Evolutionary conservation across 2,329 filamentous ascomycete genomes (phyloP), one percentile per base, ranked within the genome.

Genomic region (Claviceps sp.): DNA sequence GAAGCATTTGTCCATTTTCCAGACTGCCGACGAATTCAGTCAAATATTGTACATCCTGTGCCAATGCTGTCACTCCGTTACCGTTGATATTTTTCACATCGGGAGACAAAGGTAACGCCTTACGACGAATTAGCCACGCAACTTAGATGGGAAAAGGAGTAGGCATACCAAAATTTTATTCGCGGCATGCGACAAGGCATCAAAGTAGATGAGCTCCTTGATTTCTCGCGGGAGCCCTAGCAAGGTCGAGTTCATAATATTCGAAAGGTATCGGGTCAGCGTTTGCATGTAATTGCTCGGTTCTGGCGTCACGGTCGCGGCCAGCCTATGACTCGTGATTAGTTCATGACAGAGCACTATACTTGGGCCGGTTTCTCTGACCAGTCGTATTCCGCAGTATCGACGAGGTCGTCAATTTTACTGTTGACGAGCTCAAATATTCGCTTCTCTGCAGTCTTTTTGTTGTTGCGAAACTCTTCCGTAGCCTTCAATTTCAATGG

Each of bases 391-490:
- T 98, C 93, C 36, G 93, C 91, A 0, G 90, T 97, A 60, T 96
- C 91, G 51, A 98, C 86, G 11, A 98, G 78, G 64, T 98, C 93
- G 62, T 97, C 91, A 60, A 98, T 97, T 72, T 98, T 98, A 52
- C 87, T 94, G 70, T 98, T 97, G 56, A 98, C 93, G 0, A 98
- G 78, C 68, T 98, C 94, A 63, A 98, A 98, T 53, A 98, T 97
- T 37, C 94, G 85, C 69, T 96, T 95, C 64, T 96, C 91, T 0
- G 93, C 93, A 1, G 86, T 89, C 71, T 97, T 96, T 70, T 96
- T 96, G 64, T 95, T 90, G 60, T 78, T 83, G 42, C 82, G 78
- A 66, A 98, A 98, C 54, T 88, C 80, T 57, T 88, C 85, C 0
- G 93, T 97, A 0, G 94, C 93, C 26, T 78, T 78, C 5, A 97